These are phyloP conservation scores for Chloris gayana DNA, from an alignment of 176 grass and related monocot genomes.

Conservation along the genomic window DNA sequence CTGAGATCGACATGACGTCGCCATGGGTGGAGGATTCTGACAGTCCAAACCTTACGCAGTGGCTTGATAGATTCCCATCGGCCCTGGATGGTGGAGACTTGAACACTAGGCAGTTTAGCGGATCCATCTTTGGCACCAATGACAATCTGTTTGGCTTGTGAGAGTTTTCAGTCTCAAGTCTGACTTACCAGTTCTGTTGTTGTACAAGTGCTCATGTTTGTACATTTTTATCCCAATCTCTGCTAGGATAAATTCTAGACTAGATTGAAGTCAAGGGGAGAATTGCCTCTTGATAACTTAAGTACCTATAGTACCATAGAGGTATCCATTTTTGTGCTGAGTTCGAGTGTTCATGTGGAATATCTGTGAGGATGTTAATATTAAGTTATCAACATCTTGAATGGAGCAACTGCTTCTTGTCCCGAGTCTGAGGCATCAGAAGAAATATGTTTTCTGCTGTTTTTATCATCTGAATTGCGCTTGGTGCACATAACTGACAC, in stretches of 20 bases:
- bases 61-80: slow-evolving; percentile 82
- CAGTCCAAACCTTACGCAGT: slow-evolving; percentile 64
- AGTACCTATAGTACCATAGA: not conserved
- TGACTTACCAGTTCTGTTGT: not conserved
- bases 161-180: slow-evolving; percentile 6
- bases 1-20: slow-evolving; percentile 83
- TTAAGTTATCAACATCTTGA: not conserved
- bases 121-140: slow-evolving; percentile 68
- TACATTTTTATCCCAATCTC: slow-evolving; percentile 29
- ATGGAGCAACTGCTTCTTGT: not conserved
- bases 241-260: not conserved
- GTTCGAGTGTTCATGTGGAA: not conserved
- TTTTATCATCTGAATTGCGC: not conserved
- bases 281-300: not conserved
- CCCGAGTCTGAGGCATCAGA: not conserved
- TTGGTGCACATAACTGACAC: not conserved
- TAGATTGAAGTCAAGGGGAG: slow-evolving; percentile 3
- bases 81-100: slow-evolving; percentile 69
- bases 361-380: not conserved
- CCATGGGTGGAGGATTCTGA: slow-evolving; percentile 92
- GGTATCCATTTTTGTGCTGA: not conserved
- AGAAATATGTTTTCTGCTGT: not conserved
- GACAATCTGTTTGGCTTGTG: slow-evolving; percentile 83
- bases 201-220: slow-evolving; percentile 13
- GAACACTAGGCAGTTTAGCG: slow-evolving; percentile 80